These are phyloP conservation scores for Tolypocladium guangdongense DNA, from an alignment of 2,329 filamentous ascomycete genomes.

Conservation along the genomic window DNA sequence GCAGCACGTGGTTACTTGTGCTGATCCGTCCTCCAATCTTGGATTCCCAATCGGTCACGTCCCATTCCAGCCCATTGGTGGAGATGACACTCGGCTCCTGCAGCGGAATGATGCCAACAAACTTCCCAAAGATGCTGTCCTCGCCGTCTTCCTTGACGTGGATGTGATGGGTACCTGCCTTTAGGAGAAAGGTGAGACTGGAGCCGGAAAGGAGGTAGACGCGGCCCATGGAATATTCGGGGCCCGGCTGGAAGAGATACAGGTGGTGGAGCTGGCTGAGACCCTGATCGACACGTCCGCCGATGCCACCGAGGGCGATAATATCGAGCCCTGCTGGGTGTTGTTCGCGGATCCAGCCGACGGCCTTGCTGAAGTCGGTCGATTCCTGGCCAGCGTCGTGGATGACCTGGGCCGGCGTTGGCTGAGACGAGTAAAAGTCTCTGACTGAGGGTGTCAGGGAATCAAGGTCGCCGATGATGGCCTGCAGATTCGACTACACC, in stretches of 20 bases:
- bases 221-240: constrained; percentile 38
- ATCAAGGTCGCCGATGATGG: constrained; percentile 86
- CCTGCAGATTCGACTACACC: constrained; percentile 46
- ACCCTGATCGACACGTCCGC: constrained; percentile 86
- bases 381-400: constrained; percentile 71
- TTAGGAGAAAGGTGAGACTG: constrained; percentile 75
- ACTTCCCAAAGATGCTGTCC: constrained; percentile 54
- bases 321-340: constrained; percentile 41
- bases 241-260: constrained; percentile 48
- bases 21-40: constrained; percentile 63
- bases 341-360: constrained; percentile 42
- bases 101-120: constrained; percentile 79
- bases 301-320: constrained; percentile 74
- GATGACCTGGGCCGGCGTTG: constrained; percentile 45
- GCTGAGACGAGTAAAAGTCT: constrained; percentile 52
- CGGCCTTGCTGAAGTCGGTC: constrained; percentile 85
- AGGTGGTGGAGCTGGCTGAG: constrained; percentile 83
- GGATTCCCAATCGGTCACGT: constrained; percentile 73
- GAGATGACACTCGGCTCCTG: constrained; percentile 69
- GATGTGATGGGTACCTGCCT: constrained; percentile 55
- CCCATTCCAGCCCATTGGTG: constrained; percentile 79
- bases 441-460: constrained; percentile 56
- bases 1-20: constrained; percentile 68
- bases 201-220: constrained; percentile 74
- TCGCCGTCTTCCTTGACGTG: constrained; percentile 42